Base-by-base conservation (phyloP, 768 basidiomycete species). In the Chalciporus piperatus region DNA sequence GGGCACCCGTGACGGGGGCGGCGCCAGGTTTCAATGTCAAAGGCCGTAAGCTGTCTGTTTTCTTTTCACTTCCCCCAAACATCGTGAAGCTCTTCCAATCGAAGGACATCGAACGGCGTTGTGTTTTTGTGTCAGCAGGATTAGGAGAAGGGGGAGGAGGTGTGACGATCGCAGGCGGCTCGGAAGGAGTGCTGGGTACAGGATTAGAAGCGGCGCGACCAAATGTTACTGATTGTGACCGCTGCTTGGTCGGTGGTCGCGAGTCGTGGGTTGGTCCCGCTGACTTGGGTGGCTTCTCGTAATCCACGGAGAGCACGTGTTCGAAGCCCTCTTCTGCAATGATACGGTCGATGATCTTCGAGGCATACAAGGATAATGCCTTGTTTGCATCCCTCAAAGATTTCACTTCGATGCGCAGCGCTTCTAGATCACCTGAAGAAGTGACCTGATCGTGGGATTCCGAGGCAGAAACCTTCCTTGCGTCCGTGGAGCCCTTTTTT, bases 301-400 rank as follows among this genome's bases (percentile, higher is more conserved):
- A 96, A 68, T 98, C 95, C 41, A 82, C 85, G n/a, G 95, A 90
- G 32, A 98, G 82, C 48, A 98, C 89, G 61, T 96, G 92, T 69
- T 98, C 96, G 71, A 96, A 98, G 20, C 94, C 94, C 70, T 97
- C 95, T 69, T 95, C 89, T 1, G 89, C 81, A 60, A 98, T 96
- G 65, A 98, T 97, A 41, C 95, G 84, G 74, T 98, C 96, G 62
- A 98, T 90, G 59, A 98, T 98, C 77, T 98, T 98, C 41, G 92
- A 93, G 4, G 95, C 93, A 64, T 98, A 98, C 37, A 98, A 72
- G 16, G 92, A 92, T 12, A 98, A 75, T 1, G 95, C 95, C 68
- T 96, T 96, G 76, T 97, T 98, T 40, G 92, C 92, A 66, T 97
- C 95, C 67, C 88, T 90, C 69, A 98, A 81, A 27, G 84, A 85